Conservation (phyloP, 2,329 filamentous ascomycete genomes). For the Xylaria sp. region DNA sequence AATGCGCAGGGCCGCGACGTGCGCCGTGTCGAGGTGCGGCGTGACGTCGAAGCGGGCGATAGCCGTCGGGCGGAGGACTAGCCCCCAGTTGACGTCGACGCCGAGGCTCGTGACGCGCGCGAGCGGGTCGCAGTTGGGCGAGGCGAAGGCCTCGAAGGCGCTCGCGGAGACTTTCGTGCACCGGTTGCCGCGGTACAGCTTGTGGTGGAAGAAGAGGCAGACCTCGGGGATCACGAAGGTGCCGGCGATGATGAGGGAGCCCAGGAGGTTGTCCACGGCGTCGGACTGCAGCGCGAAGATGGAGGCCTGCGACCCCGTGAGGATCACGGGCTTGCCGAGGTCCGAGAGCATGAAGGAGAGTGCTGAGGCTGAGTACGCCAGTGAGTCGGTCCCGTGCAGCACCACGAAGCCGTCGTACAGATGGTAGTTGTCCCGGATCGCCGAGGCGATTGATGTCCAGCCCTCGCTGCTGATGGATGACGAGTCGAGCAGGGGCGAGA, state of each 20-base stretch:
- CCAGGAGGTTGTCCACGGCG: slow-evolving; percentile 89
- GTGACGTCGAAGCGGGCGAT: slow-evolving; percentile 81
- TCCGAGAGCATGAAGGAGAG: slow-evolving; percentile 91
- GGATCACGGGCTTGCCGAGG: slow-evolving; percentile 88
- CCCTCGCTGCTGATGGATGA: slow-evolving; percentile 88
- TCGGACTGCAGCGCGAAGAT: slow-evolving; percentile 93
- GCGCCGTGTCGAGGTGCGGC: slow-evolving; percentile 82
- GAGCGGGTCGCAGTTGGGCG: slow-evolving; percentile 85
- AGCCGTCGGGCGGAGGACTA: slow-evolving; percentile 77
- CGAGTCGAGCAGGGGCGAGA: slow-evolving; percentile 85
- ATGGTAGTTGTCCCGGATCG: slow-evolving; percentile 86
- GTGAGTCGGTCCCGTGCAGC: slow-evolving; percentile 88
- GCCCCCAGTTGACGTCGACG: slow-evolving; percentile 82
- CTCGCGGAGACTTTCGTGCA: slow-evolving; percentile 89
- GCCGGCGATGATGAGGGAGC: slow-evolving; percentile 87
- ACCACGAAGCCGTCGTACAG: slow-evolving; percentile 92
- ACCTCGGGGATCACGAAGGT: slow-evolving; percentile 95
- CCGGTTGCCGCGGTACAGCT: slow-evolving; percentile 87
- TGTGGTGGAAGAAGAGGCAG: slow-evolving; percentile 93
- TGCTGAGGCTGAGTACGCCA: slow-evolving; percentile 89
- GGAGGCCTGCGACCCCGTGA: slow-evolving; percentile 84
- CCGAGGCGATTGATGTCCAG: slow-evolving; percentile 84
- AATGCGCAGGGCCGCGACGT: slow-evolving; percentile 88
- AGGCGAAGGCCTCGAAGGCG: slow-evolving; percentile 87
- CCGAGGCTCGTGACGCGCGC: slow-evolving; percentile 84